Percentiles rank a stretch among this genome's conserved stretches.
phyloP scores from a whole-genome alignment of 805 yeast genomes.

The Metschnikowia santaceciliae region DNA sequence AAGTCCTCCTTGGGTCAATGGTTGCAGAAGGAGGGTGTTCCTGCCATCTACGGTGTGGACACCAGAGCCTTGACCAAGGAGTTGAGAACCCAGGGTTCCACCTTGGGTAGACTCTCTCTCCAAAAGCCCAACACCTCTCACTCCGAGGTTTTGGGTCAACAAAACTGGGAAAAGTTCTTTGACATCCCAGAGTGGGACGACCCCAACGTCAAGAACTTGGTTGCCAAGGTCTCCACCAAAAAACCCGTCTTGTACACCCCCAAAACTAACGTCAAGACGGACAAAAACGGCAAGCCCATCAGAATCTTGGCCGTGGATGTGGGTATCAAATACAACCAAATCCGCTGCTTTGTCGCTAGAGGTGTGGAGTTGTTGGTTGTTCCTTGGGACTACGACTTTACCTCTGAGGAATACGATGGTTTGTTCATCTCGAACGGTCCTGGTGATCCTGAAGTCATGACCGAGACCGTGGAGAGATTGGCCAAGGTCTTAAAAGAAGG shows the following conservation, averaged over 20 bases:
- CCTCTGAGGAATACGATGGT: constrained; percentile 85
- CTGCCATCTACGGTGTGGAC: constrained; percentile 97
- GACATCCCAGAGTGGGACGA: constrained; percentile 85
- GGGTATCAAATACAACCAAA: constrained; percentile 97
- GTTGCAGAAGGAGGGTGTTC: constrained; percentile 87
- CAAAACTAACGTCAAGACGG: constrained; percentile 48
- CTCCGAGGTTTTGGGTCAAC: constrained; percentile 28
- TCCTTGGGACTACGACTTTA: constrained; percentile 90
- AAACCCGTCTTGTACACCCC: constrained; percentile 78
- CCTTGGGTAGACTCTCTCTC: constrained; percentile 81
- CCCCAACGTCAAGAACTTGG: constrained; percentile 89
- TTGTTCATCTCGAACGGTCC: constrained; percentile 97
- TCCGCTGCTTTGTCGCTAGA: constrained; percentile 91
- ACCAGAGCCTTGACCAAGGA: constrained; percentile 92
- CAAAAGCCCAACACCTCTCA: constrained; percentile 40
- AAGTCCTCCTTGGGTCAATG: constrained; percentile 87
- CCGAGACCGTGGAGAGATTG: constrained; percentile 60
- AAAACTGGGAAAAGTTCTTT: constrained; percentile 59
- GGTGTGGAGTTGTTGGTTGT: constrained; percentile 96
- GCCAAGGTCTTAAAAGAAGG: constrained; percentile 54
- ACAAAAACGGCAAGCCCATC: constrained; percentile 68
- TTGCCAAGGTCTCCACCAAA: constrained; percentile 80
- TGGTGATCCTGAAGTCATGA: constrained; percentile 93
- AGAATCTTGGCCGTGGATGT: constrained; percentile 91
- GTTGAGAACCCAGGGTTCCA: constrained; percentile 88